Percentiles rank a stretch among this genome's conserved stretches.
These are phyloP conservation scores for Aureoboletus auriporus DNA, from an alignment of 768 basidiomycete genomes.

Conservation along the genomic window DNA sequence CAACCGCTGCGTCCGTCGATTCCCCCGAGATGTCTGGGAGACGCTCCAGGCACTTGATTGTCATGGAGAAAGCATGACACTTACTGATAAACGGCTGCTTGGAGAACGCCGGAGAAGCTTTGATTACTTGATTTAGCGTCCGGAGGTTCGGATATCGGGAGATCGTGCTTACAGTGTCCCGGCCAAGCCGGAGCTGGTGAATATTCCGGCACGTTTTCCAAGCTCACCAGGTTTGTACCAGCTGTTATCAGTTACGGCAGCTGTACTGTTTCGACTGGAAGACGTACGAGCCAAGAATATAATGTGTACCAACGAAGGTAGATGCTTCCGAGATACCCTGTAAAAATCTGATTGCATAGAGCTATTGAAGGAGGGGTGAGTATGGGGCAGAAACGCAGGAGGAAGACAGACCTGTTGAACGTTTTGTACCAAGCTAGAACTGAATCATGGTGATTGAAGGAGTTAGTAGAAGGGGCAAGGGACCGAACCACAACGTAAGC, in stretches of 20 bases:
- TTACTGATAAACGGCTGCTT: slow-evolving; percentile 59
- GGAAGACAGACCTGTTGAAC: slow-evolving; percentile 46
- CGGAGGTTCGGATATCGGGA: not conserved
- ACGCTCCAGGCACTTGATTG: not conserved
- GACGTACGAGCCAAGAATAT: slow-evolving; percentile 64
- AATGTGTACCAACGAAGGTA: slow-evolving; percentile 74
- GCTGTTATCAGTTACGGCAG: slow-evolving; percentile 25
- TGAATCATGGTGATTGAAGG: slow-evolving; percentile 19
- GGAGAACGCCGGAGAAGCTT: slow-evolving; percentile 64
- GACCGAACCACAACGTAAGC: slow-evolving; percentile 55
- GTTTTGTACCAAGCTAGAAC: slow-evolving; percentile 52
- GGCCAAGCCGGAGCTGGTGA: slow-evolving; percentile 57
- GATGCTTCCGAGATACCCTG: slow-evolving; percentile 72
- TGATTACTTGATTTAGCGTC: not conserved
- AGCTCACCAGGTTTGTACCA: slow-evolving; percentile 73
- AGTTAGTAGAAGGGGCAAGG: not conserved
- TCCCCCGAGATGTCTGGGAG: slow-evolving; percentile 46
- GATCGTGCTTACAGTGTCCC: slow-evolving; percentile 50
- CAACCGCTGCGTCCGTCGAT: slow-evolving; percentile 53
- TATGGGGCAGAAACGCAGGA: not conserved
- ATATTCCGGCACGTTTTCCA: slow-evolving; percentile 69
- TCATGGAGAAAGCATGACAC: slow-evolving; percentile 6
- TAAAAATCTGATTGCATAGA: slow-evolving; percentile 69
- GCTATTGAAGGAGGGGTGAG: slow-evolving; percentile 29
- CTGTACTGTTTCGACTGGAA: not conserved